A percentile compares a stretch with the other conserved stretches of the same genome.
These are phyloP conservation scores for Acaromyces ingoldii DNA, from an alignment of 1,284 basidiomycete species.

Conservation along the genomic window DNA sequence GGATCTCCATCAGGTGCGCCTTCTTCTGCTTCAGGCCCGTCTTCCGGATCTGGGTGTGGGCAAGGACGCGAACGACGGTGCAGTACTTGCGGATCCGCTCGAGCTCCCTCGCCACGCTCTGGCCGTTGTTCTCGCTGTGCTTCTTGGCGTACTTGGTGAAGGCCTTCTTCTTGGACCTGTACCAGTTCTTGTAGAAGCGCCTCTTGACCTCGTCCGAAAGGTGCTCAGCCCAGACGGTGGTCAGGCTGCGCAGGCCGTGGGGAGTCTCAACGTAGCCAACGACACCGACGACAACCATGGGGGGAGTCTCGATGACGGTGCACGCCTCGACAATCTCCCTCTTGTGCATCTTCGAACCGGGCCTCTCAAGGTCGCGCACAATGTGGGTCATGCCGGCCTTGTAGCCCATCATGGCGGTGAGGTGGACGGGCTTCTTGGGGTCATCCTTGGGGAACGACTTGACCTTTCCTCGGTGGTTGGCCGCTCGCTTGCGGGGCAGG, in stretches of 20 bases:
- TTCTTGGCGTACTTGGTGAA: constrained; percentile 99
- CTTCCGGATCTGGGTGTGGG: constrained; percentile 91
- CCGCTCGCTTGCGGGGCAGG: constrained; percentile 51
- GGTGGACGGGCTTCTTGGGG: constrained; percentile 97
- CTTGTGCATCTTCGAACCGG: constrained; percentile 64
- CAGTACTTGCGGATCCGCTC: constrained; percentile 99
- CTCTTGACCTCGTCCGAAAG: constrained; percentile 83
- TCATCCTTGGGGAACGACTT: constrained; percentile 71
- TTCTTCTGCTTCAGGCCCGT: constrained; percentile 98
- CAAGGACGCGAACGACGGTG: constrained; percentile 98
- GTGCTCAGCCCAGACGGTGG: constrained; percentile 66
- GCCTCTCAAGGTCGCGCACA: constrained; percentile 97
- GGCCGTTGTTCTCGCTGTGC: constrained; percentile 90
- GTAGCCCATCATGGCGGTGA: constrained; percentile 98
- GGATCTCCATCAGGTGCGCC: constrained; percentile 99
- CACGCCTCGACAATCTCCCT: constrained; percentile 97
- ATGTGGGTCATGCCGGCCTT: constrained; percentile 99
- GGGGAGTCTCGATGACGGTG: constrained; percentile 92
- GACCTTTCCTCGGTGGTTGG: constrained; percentile 50
- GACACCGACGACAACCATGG: constrained; percentile 94
- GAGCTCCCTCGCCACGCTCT: constrained; percentile 88
- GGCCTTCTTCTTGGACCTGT: constrained; percentile 99
- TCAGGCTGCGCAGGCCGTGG: constrained; percentile 84
- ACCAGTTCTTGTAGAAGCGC: constrained; percentile 99
- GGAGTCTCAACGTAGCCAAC: constrained; percentile 99